phyloP scores from a whole-genome alignment of 2,329 filamentous ascomycete genomes.

The Magnaporthales sp. region DNA sequence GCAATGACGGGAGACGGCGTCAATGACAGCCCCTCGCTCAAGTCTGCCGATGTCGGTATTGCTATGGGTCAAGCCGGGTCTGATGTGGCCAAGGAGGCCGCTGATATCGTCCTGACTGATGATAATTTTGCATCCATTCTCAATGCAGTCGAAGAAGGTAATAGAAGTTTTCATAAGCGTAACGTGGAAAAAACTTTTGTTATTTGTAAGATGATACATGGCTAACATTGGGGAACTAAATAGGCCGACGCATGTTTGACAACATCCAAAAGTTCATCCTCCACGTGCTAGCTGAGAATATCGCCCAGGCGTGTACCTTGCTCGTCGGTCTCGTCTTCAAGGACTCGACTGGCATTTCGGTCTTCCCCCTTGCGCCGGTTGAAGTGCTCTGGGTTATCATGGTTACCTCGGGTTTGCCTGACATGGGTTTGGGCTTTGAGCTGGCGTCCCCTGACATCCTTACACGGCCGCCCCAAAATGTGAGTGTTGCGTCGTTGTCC shows the following conservation, averaged over 20 bases:
- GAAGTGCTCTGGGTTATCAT: constrained; percentile 66
- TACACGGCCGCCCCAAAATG: constrained; percentile 38
- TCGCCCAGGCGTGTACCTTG: constrained; percentile 53
- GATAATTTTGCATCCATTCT: constrained; percentile 51
- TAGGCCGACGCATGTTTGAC: constrained; percentile 52
- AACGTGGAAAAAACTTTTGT: no score
- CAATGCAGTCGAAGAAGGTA: constrained; percentile 5
- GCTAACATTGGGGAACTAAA: not conserved
- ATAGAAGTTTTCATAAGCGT: no score
- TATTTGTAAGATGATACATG: no score
- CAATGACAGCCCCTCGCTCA: constrained; percentile 58
- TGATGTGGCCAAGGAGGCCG: constrained; percentile 55
- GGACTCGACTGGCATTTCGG: constrained; percentile 46
- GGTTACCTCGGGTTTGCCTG: constrained; percentile 57
- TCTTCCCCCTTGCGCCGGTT: constrained; percentile 58
- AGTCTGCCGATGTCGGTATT: constrained; percentile 58
- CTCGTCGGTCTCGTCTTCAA: constrained; percentile 59
- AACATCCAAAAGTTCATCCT: constrained; percentile 60
- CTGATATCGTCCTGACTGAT: constrained; percentile 59
- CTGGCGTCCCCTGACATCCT: constrained; percentile 54
- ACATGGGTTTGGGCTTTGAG: constrained; percentile 62
- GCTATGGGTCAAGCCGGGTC: constrained; percentile 52
- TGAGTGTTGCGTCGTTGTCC: not conserved
- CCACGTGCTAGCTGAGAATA: constrained; percentile 52
- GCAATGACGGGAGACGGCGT: constrained; percentile 69